Base-by-base conservation (phyloP, 1,139 yeast species). In the Yamadazyma siamensis region DNA sequence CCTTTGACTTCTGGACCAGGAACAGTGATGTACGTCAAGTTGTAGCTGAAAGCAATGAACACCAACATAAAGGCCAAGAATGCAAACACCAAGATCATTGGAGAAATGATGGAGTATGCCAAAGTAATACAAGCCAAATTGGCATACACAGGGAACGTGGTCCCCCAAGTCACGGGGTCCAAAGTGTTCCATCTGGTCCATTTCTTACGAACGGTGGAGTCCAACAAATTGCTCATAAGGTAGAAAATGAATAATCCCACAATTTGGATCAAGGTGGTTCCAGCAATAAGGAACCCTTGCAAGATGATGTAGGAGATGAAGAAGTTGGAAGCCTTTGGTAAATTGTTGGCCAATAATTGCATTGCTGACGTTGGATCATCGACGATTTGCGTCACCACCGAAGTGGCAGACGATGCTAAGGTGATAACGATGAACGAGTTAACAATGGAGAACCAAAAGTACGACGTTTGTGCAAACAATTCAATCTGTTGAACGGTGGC, bases 281-380 rank as follows among this genome's bases (percentile, higher is more conserved):
- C 82, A 11, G 95, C 75, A 34, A 86, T 71, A 2, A 94, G 64
- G 49, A 91, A 69, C 34, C 96, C 96, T 63, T 87, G 96, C 47
- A 89, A 74, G 25, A 78, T 62, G 49, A 81, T 65, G 54, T 78
- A 82, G 2, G 84, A 72, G 35, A 82, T 78, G 56, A 75, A 82
- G 58, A 91, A 91, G 62, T 89, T 91, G 22, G 96, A 82, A 6
- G 97, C 79, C 48, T 81, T 82, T 36, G 98, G 97, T 47, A 91
- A 70, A 41, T 87, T 82, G 23, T 61, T 59, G 13, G 94, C 85
- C 43, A 88, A 66, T 39, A 86, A 57, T 22, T 50, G 46, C 82
- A 87, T 72, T n/a, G 88, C 89, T 19, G 63, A 52, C 2, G 73
- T 52, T 9, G 95, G 95, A 9, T 80, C 59, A 21, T 72, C 61